These are phyloP conservation scores for Coniochaeta hoffmannii DNA, from an alignment of 2,329 filamentous ascomycete genomes.

Conservation along the genomic window DNA sequence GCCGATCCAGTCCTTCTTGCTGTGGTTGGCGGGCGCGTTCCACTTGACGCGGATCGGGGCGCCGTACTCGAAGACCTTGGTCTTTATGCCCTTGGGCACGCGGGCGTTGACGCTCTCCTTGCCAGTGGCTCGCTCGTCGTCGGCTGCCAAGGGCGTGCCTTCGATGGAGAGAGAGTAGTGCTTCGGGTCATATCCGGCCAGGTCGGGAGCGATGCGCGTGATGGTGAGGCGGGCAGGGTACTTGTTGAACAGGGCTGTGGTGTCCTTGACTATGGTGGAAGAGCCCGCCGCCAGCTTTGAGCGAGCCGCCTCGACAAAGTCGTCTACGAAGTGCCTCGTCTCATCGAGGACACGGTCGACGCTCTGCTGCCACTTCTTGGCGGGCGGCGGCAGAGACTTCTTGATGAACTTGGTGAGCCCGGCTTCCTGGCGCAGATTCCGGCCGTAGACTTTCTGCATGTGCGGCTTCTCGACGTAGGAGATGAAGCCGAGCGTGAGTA, in stretches of 20 bases:
- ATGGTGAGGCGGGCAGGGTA: slow-evolving; percentile 83
- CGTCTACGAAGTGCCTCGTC: slow-evolving; percentile 82
- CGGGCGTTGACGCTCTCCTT: slow-evolving; percentile 67
- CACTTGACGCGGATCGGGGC: slow-evolving; percentile 84
- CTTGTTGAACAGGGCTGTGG: slow-evolving; percentile 78
- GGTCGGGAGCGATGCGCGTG: slow-evolving; percentile 68
- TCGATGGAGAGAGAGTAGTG: slow-evolving; percentile 73
- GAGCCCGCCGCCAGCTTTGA: slow-evolving; percentile 83
- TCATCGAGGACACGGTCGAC: slow-evolving; percentile 84
- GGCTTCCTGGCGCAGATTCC: slow-evolving; percentile 74
- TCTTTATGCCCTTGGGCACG: slow-evolving; percentile 63
- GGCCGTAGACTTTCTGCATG: slow-evolving; percentile 96
- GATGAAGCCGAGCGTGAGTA: slow-evolving; percentile 79
- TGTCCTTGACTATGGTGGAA: slow-evolving; percentile 80
- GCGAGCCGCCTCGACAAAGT: slow-evolving; percentile 76
- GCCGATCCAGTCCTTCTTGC: slow-evolving; percentile 90
- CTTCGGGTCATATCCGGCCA: slow-evolving; percentile 71
- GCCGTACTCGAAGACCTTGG: slow-evolving; percentile 79
- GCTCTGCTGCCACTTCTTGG: slow-evolving; percentile 77
- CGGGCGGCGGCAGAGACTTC: slow-evolving; percentile 72
- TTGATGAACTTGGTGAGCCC: slow-evolving; percentile 89
- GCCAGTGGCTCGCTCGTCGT: slow-evolving; percentile 56
- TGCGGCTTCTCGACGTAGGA: slow-evolving; percentile 92
- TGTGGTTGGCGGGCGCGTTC: slow-evolving; percentile 81
- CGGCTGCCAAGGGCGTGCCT: slow-evolving; percentile 47